phyloP scores from a whole-genome alignment of 2,329 filamentous ascomycete genomes.

The Thielaviopsis ethacetica region DNA sequence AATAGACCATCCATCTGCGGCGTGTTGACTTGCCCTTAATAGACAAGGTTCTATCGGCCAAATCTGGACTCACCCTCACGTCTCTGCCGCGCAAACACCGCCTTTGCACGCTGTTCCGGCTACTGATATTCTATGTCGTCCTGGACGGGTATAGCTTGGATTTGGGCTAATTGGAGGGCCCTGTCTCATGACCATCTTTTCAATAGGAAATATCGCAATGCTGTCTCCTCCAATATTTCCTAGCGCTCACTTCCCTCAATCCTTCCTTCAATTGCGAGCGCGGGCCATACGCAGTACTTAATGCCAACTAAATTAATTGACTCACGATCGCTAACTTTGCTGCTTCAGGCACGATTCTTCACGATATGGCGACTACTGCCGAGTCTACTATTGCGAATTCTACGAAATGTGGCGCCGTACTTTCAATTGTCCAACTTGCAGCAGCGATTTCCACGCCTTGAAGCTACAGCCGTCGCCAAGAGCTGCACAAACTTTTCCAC shows the following conservation, averaged over 20 bases:
- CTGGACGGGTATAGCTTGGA: not conserved
- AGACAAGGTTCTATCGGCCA: not conserved
- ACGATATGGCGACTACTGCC: too few species aligned
- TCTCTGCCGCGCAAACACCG: not conserved
- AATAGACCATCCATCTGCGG: too few species aligned
- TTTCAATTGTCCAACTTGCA: too few species aligned
- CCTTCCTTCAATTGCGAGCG: not conserved
- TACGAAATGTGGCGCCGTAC: too few species aligned
- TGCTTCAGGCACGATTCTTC: not conserved
- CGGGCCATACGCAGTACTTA: not conserved
- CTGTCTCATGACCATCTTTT: not conserved
- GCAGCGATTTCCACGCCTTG: too few species aligned
- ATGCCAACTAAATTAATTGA: not conserved
- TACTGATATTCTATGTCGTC: not conserved
- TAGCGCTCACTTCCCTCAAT: not conserved
- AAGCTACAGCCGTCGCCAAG: not conserved
- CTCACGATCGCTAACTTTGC: not conserved
- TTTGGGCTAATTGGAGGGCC: not conserved
- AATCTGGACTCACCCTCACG: not conserved
- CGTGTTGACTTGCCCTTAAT: too few species aligned
- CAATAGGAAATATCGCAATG: not conserved
- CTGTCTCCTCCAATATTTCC: not conserved
- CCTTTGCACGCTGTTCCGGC: not conserved
- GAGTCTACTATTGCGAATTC: too few species aligned
- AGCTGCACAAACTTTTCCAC: not conserved